phyloP scores from a whole-genome alignment of 139 green algal species.

The Zygnema cylindricum region DNA sequence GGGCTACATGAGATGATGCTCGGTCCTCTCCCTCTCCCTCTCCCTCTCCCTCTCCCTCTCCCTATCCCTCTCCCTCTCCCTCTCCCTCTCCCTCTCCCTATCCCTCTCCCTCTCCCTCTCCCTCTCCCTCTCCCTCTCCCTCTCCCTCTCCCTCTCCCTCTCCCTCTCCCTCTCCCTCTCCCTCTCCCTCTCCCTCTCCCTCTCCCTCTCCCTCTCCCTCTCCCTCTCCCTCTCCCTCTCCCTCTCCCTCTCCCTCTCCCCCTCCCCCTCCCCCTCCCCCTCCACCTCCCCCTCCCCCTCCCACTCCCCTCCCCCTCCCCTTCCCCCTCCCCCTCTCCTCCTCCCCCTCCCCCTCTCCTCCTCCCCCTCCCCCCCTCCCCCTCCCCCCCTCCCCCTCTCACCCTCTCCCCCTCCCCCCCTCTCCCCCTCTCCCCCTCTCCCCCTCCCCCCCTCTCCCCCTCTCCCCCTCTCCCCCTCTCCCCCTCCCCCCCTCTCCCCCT shows the following conservation, averaged over 20 bases:
- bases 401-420: neutral
- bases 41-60: neutral
- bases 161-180: constrained; percentile 11
- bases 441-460: too few species aligned
- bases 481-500: too few species aligned
- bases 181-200: neutral
- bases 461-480: too few species aligned
- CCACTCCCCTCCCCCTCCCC: neutral
- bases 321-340: neutral
- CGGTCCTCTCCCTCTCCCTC: too few species aligned
- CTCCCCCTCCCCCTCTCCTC: neutral
- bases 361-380: neutral
- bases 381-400: too few species aligned
- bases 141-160: neutral
- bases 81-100: neutral
- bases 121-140: neutral
- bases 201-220: neutral
- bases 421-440: neutral
- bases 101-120: neutral
- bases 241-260: neutral
- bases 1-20: too few species aligned
- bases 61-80: neutral
- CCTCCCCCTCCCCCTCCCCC: neutral
- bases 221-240: neutral
- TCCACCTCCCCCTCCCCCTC: neutral